These are phyloP conservation scores for Tripidium arundinaceum DNA, from an alignment of 202 grass and related monocot genomes.

Conservation along the genomic window DNA sequence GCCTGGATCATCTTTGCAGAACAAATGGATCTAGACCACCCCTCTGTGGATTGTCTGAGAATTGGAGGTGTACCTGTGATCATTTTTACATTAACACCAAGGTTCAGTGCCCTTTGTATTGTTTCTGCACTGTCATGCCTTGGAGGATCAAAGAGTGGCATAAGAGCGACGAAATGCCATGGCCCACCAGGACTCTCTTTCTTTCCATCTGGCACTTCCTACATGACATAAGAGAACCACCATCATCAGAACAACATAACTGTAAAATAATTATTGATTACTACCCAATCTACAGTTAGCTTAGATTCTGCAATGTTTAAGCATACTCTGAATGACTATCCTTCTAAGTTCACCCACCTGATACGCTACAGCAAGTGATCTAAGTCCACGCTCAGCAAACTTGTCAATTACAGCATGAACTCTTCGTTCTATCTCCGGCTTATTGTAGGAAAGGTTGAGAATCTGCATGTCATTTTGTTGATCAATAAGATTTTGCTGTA, in stretches of 20 bases:
- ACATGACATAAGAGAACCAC: slow-evolving; percentile 16
- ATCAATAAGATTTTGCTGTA: background rate
- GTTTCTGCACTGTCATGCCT: slow-evolving; percentile 97
- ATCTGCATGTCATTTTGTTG: slow-evolving; percentile 46
- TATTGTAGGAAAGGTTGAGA: slow-evolving; percentile 73
- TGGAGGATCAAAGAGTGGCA: slow-evolving; percentile 97
- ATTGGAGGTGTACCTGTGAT: slow-evolving; percentile 55
- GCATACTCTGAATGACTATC: background rate
- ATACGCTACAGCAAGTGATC: slow-evolving; percentile 83
- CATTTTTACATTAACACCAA: slow-evolving; percentile 98
- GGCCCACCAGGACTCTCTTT: slow-evolving; percentile 72
- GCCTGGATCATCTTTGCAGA: background rate
- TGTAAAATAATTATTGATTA: background rate
- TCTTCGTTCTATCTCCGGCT: slow-evolving; percentile 62
- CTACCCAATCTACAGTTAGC: background rate
- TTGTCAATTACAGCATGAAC: slow-evolving; percentile 84
- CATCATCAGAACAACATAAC: background rate
- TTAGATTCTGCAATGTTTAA: slow-evolving; percentile 1
- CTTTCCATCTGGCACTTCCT: slow-evolving; percentile 87
- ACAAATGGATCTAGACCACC: background rate
- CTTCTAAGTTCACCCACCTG: slow-evolving; percentile 42
- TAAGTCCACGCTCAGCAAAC: slow-evolving; percentile 91
- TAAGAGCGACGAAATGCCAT: slow-evolving; percentile 72
- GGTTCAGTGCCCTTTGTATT: slow-evolving; percentile 78
- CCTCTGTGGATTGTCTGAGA: background rate